Conservation (phyloP, 495 filamentous ascomycete species). For the Neurospora africana region DNA sequence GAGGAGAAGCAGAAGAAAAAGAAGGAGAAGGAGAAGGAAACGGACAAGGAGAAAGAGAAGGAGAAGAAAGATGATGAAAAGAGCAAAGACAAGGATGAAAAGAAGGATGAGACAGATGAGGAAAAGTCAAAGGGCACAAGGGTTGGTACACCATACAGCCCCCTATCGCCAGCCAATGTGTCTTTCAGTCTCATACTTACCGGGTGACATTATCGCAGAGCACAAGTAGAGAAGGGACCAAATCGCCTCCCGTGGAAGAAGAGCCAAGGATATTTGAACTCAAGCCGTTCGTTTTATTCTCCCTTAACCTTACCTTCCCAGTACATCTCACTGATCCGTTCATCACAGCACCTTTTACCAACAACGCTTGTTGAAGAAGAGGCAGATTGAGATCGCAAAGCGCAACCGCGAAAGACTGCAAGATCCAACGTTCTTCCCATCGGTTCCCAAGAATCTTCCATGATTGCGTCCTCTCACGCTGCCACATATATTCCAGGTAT, state of each 20-base stretch:
- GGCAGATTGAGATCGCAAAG: conserved; percentile 69
- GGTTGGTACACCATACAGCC: conserved; percentile 30
- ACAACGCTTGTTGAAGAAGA: conserved; percentile 66
- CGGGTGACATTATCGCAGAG: conserved; percentile 1
- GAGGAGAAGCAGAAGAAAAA: conserved; percentile 59
- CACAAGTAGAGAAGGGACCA: conserved; percentile 26
- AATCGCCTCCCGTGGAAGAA: conserved; percentile 40
- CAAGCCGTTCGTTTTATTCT: conserved; percentile 52
- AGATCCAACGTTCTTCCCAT: conserved; percentile 70
- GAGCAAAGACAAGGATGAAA: conserved; percentile 40
- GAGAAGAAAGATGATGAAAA: conserved; percentile 43
- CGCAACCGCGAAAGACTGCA: conserved; percentile 72
- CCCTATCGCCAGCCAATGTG: neutral
- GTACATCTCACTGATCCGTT: neutral
- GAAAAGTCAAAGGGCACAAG: conserved; percentile 42
- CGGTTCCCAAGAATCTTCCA: conserved; percentile 63
- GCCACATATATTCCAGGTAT: neutral
- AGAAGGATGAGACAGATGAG: conserved; percentile 34
- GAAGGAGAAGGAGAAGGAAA: conserved; percentile 35
- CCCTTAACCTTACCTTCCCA: neutral
- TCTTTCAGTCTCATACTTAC: neutral
- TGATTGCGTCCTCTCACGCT: conserved; percentile 16
- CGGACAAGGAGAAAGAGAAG: conserved; percentile 35
- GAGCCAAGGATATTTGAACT: conserved; percentile 76
- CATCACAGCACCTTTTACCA: conserved; percentile 68